Conservation (phyloP, 2,329 filamentous ascomycete genomes). For the Penicillium sp. region DNA sequence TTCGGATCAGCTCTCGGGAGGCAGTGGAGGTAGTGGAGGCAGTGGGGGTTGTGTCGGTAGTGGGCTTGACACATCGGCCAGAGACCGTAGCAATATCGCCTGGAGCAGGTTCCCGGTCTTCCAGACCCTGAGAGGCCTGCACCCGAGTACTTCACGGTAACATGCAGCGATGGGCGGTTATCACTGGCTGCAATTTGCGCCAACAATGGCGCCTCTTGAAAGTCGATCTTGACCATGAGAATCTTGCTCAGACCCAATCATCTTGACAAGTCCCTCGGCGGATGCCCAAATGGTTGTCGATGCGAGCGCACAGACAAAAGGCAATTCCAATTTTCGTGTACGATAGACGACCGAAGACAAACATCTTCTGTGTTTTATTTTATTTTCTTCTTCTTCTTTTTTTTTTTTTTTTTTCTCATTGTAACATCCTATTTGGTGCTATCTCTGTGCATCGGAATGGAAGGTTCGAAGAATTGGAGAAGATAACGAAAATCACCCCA, state of each 20-base stretch:
- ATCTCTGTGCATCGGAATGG: background rate
- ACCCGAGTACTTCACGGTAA: constrained; percentile 7
- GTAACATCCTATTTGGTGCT: background rate
- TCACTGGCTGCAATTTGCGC: constrained; percentile 10
- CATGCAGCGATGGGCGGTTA: constrained; percentile 15
- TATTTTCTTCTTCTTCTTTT: background rate
- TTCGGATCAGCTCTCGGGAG: background rate
- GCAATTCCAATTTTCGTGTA: constrained; percentile 5
- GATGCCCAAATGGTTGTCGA: background rate
- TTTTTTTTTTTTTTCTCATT: background rate
- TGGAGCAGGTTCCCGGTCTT: background rate
- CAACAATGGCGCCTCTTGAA: background rate
- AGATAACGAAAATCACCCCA: background rate
- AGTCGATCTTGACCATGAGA: background rate
- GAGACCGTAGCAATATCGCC: background rate
- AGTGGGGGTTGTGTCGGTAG: constrained; percentile 1
- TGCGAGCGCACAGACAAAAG: constrained; percentile 17
- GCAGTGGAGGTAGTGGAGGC: background rate
- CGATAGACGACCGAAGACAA: background rate
- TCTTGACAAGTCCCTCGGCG: background rate
- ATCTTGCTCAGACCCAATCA: constrained; percentile 17
- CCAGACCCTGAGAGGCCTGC: background rate
- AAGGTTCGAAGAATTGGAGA: background rate
- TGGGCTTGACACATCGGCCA: background rate
- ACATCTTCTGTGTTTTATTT: background rate